Percentiles rank a stretch among this genome's conserved stretches.
Evolutionary conservation across 192 early-diverging fungal genomes (phyloP).

Genomic region (Backusella morwellensis): DNA sequence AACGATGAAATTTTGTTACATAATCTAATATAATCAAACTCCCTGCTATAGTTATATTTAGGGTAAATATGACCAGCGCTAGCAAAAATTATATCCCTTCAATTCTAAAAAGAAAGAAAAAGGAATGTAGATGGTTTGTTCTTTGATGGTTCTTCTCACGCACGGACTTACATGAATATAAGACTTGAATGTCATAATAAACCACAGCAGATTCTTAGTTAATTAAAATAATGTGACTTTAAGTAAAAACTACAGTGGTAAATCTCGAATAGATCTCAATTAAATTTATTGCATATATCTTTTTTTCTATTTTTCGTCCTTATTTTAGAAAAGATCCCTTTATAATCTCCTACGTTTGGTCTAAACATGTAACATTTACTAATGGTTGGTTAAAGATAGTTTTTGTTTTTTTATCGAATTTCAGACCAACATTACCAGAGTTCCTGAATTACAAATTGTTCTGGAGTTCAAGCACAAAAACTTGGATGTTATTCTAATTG

Average conservation of each 20-base stretch:
- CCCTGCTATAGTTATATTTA: no score
- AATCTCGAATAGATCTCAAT: neutral
- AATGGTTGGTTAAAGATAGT: neutral
- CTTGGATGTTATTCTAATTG: neutral
- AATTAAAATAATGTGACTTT: neutral
- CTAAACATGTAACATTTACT: neutral
- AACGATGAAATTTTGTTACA: no score
- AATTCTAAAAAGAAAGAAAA: no score
- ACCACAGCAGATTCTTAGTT: neutral
- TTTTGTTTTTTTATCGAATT: neutral
- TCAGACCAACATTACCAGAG: neutral
- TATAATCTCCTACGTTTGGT: neutral
- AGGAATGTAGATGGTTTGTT: neutral
- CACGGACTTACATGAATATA: neutral
- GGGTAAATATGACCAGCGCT: no score
- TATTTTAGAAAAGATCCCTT: neutral
- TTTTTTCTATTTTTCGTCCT: neutral
- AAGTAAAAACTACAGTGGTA: neutral
- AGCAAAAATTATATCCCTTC: no score
- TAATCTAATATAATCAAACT: no score
- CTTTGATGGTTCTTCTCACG: neutral
- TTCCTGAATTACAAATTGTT: neutral
- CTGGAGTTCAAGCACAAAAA: neutral
- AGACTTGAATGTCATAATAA: neutral
- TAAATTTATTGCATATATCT: neutral